Conservation (phyloP, 345 rosid species). For the Raphanus sativus region DNA sequence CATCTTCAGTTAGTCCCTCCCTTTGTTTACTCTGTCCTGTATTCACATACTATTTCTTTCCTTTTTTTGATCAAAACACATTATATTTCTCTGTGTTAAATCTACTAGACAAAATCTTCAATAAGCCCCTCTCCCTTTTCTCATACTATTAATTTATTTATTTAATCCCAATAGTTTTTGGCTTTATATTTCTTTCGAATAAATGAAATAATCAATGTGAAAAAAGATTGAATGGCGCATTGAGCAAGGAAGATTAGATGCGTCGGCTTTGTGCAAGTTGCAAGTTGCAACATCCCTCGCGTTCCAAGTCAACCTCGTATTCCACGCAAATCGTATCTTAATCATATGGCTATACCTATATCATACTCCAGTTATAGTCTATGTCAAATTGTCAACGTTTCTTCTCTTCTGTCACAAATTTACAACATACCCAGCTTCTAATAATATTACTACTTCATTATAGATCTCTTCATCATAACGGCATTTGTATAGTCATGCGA, state of each 20-base stretch:
- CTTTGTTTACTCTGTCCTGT: background rate
- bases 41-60: background rate
- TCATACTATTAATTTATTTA: too few species aligned
- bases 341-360: background rate
- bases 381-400: conserved; percentile 24
- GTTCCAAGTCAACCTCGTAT: conserved; percentile 33
- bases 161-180: background rate
- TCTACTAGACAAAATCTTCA: background rate
- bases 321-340: conserved; percentile 17
- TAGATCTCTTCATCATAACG: background rate
- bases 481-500: background rate
- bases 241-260: conserved; percentile 32
- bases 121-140: background rate
- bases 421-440: background rate
- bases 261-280: conserved; percentile 12
- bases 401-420: background rate
- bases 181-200: background rate
- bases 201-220: background rate
- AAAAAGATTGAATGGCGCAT: conserved; percentile 27
- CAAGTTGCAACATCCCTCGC: conserved; percentile 23
- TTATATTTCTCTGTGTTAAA: background rate
- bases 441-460: background rate
- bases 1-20: background rate
- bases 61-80: too few species aligned
- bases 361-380: background rate